Percentiles rank a stretch among this genome's conserved stretches.
Conservation (phyloP, 441 rosid genomes). For the Pelargonium citronellum region DNA sequence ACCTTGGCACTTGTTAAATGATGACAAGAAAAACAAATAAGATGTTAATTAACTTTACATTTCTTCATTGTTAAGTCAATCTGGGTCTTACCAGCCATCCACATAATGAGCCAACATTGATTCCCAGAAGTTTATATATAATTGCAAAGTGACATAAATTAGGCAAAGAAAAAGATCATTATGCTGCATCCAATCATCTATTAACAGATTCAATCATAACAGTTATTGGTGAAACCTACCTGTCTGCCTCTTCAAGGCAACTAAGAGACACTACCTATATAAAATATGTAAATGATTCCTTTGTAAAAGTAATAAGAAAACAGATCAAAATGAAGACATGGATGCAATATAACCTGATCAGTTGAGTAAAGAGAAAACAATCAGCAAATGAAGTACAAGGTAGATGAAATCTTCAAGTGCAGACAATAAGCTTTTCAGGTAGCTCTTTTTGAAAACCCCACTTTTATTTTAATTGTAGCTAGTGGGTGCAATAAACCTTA, state of each 20-base stretch:
- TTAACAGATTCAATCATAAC: slow-evolving; percentile 23
- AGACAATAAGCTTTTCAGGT: slow-evolving; percentile 23
- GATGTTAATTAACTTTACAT: slow-evolving; percentile 1
- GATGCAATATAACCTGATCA: not conserved
- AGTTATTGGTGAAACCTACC: slow-evolving; percentile 20
- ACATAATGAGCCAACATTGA: slow-evolving; percentile 15
- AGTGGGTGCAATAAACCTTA: slow-evolving; percentile 39
- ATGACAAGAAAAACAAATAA: slow-evolving; percentile 10
- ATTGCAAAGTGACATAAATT: slow-evolving; percentile 21
- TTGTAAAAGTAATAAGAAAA: not conserved
- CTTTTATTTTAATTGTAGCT: slow-evolving; percentile 11
- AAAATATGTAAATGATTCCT: slow-evolving; percentile 12
- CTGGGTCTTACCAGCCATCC: slow-evolving; percentile 17
- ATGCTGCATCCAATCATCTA: slow-evolving; percentile 27
- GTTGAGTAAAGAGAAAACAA: not conserved
- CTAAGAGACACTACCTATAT: slow-evolving; percentile 28
- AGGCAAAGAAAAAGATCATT: slow-evolving; percentile 25
- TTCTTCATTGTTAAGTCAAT: slow-evolving; percentile 13
- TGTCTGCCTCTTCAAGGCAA: slow-evolving; percentile 34
- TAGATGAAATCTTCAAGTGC: slow-evolving; percentile 21
- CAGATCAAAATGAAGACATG: not conserved
- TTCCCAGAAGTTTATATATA: slow-evolving; percentile 4
- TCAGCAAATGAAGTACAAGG: slow-evolving; percentile 8
- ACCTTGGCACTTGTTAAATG: slow-evolving; percentile 22
- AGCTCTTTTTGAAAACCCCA: slow-evolving; percentile 14